Conservation (phyloP, 306 rosid genomes). For the Trichosanthes truncata region DNA sequence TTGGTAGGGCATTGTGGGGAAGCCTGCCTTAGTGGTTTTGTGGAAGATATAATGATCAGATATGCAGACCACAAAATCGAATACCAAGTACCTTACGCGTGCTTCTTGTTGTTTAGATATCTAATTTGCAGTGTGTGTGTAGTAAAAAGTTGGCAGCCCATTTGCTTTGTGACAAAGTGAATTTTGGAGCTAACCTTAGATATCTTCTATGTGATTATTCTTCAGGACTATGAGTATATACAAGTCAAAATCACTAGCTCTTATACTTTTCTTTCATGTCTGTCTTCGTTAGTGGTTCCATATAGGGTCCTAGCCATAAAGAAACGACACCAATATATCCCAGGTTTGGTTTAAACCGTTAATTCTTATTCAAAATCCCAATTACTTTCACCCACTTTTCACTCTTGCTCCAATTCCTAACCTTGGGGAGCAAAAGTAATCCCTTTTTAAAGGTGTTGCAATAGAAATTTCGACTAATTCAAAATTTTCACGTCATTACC, state of each 20-base stretch:
- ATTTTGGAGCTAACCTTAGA: not conserved
- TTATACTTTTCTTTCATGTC: not conserved
- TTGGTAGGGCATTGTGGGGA: slow-evolving; percentile 1
- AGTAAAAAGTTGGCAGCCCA: not conserved
- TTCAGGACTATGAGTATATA: not conserved
- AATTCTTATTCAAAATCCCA: not conserved
- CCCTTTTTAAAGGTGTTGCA: not conserved
- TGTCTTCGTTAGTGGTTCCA: not conserved
- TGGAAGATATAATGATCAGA: slow-evolving; percentile 1
- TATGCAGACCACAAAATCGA: not conserved
- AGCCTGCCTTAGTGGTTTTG: not conserved
- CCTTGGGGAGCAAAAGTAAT: not conserved
- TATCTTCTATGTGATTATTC: not conserved
- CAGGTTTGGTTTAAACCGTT: not conserved
- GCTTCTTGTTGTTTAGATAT: not conserved
- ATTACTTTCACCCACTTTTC: not conserved
- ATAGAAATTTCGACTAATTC: too few relatives aligned
- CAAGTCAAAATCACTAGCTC: not conserved
- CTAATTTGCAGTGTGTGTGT: not conserved
- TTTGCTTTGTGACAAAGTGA: not conserved
- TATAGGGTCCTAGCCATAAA: not conserved
- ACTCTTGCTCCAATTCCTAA: not conserved
- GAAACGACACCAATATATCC: not conserved
- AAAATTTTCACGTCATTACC: too few relatives aligned
- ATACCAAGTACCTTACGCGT: slow-evolving; percentile 2